Conservation (phyloP, 164 flowering plant genomes). For the Aristolochia californica region DNA sequence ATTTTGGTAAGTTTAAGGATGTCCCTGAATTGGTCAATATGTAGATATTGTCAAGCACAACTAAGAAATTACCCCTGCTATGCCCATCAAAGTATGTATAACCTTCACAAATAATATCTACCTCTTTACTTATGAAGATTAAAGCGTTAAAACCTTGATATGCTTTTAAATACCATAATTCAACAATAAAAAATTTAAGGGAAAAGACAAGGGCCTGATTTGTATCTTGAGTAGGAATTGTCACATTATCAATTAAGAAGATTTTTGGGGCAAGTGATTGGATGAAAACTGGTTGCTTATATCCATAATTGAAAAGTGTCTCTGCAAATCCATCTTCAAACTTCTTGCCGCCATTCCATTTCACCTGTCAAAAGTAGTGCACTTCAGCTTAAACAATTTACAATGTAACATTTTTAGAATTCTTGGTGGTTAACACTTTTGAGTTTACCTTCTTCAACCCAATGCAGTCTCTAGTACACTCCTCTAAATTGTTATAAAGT, state of each 20-base stretch:
- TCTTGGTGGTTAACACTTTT: too few relatives aligned
- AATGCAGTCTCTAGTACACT: too few relatives aligned
- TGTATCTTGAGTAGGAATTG: slow-evolving; percentile 70
- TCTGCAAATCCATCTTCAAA: slow-evolving; percentile 5
- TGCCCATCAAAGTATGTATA: too few relatives aligned
- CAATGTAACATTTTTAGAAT: too few relatives aligned
- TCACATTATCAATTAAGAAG: slow-evolving; percentile 70
- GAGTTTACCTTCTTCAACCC: too few relatives aligned
- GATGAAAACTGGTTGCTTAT: slow-evolving; percentile 75
- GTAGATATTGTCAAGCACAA: too few relatives aligned
- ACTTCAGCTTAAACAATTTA: too few relatives aligned
- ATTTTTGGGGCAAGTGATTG: slow-evolving; percentile 97
- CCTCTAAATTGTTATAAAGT: slow-evolving; percentile 44
- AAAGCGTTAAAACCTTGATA: too few relatives aligned
- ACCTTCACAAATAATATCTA: too few relatives aligned
- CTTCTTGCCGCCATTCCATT: slow-evolving; percentile 33
- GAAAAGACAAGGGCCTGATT: slow-evolving; percentile 55
- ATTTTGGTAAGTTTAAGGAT: slow-evolving; percentile 83
- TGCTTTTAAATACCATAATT: not conserved
- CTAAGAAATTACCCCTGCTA: too few relatives aligned
- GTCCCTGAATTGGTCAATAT: slow-evolving; percentile 60
- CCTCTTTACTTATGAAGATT: too few relatives aligned
- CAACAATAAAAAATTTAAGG: not conserved
- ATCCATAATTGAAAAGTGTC: slow-evolving; percentile 72
- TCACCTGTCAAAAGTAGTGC: slow-evolving; percentile 68